Evolutionary conservation across 352 stramenopile species (phyloP), one percentile per base, ranked within the genome.

Genomic region (Globisporangium echinulatum): DNA sequence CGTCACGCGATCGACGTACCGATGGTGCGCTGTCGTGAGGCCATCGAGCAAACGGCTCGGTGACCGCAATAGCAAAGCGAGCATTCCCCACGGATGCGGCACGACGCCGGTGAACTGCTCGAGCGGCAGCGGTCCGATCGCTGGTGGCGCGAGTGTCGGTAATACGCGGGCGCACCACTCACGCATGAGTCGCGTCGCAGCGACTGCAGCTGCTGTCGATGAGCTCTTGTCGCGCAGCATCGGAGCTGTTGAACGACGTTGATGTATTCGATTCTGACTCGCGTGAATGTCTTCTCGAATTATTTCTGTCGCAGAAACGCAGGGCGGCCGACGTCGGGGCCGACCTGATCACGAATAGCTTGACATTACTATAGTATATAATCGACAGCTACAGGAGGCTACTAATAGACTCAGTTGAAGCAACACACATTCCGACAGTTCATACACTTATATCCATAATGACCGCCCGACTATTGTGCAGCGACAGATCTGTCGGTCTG

Each of bases 1-100:
- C n/a, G 77, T 82, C 33, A 69, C 62, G 50, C 75, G 75, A 62
- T 92, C 83, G 52, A 90, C 66, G 44, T 85, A 88, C 36, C 78
- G 74, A 48, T 92, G 83, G 61, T 92, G 83, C 19, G 63, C 68
- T 42, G 66, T 74, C 19, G 79, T 92, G 44, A 88, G 60, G 2
- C 66, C 58, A 60, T 92, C 77, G 44, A 92, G 64, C 6, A 87
- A 54, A 5, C 79, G 71, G 54, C 72, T 83, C 10, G 83, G 80
- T 36, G 69, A 82, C 25, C 81, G 75, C 57, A 92, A 61, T 33
- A 91, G 54, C 37, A 68, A 56, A 0, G 70, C 75, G 33, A 90
- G 58, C 6, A 90, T 50, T 2, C 73, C 70, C 83, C 80, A 92
- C 48, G 83, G 77, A 62, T 92, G 78, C 33, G 67, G 56, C 37